Evolutionary conservation across 805 yeast species (phyloP).

Genomic region (Hanseniaspora meyeri): DNA sequence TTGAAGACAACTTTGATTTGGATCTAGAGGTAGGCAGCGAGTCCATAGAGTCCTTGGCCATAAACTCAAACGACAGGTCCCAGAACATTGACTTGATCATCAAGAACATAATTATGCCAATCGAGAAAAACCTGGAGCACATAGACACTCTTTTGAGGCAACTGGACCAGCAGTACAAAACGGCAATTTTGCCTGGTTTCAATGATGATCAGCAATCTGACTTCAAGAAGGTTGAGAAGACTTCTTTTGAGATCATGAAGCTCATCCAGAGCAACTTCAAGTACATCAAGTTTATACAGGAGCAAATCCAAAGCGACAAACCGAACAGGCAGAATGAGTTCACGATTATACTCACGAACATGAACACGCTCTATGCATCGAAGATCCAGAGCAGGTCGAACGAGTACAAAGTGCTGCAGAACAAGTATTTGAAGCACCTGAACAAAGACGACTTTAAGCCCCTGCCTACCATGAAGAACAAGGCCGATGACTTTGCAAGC

Average conservation of each 20-base stretch:
- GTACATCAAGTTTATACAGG: conserved; percentile 54
- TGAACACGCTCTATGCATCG: conserved; percentile 73
- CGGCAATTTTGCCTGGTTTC: conserved; percentile 76
- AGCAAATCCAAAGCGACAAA: conserved; percentile 29
- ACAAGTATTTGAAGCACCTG: conserved; percentile 72
- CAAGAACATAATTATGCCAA: conserved; percentile 31
- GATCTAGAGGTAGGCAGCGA: conserved; percentile 27
- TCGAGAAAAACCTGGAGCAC: conserved; percentile 48
- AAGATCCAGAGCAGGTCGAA: conserved; percentile 70
- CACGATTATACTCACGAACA: conserved; percentile 57
- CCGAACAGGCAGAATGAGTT: conserved; percentile 36
- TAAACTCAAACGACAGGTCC: conserved; percentile 53
- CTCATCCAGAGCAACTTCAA: conserved; percentile 68
- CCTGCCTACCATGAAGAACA: conserved; percentile 23
- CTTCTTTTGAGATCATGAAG: conserved; percentile 63
- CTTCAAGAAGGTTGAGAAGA: conserved; percentile 65
- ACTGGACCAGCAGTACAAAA: conserved; percentile 53
- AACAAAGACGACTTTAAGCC: conserved; percentile 64
- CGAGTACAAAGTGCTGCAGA: conserved; percentile 73
- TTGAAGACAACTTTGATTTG: conserved; percentile 22
- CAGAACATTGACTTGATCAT: conserved; percentile 48
- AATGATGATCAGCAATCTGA: conserved; percentile 57
- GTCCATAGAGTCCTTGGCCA: conserved; percentile 20
- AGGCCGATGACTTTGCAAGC: conserved; percentile 11
- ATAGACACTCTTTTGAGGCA: conserved; percentile 47